Evolutionary conservation across 306 rosid species (phyloP).

Genomic region (Styphnolobium japonicum): DNA sequence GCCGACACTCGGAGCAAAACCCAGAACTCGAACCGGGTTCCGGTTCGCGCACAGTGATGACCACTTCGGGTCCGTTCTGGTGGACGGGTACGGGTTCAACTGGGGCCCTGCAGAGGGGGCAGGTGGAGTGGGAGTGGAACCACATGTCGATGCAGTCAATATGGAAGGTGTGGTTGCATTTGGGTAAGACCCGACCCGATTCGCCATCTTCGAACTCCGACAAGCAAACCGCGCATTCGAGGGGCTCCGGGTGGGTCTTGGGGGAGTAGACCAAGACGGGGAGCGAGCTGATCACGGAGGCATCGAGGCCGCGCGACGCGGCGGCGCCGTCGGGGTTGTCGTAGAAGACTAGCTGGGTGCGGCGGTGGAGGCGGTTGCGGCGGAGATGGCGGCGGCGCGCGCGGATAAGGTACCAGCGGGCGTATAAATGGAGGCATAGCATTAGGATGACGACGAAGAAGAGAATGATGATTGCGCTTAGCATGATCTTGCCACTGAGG

Average conservation of each 20-base stretch:
- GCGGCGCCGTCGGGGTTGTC: constrained; percentile 11
- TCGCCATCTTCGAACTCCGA: constrained; percentile 71
- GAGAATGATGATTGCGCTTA: constrained; percentile 54
- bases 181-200: constrained; percentile 71
- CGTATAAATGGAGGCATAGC: constrained; percentile 69
- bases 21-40: constrained; percentile 48
- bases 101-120: constrained; percentile 73
- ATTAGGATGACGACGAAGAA: constrained; percentile 68
- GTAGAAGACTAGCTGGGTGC: constrained; percentile 39
- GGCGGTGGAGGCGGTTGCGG: constrained; percentile 34
- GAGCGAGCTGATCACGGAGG: constrained; percentile 47
- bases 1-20: constrained; percentile 36
- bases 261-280: constrained; percentile 55
- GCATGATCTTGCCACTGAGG: constrained; percentile 72
- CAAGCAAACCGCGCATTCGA: constrained; percentile 84
- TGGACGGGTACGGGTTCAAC: constrained; percentile 42
- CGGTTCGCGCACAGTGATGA: constrained; percentile 22
- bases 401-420: constrained; percentile 73
- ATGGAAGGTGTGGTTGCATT: constrained; percentile 69
- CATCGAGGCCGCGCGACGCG: constrained; percentile 54
- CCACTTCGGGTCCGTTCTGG: constrained; percentile 15
- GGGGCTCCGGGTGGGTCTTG: constrained; percentile 27
- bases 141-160: constrained; percentile 88
- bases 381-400: constrained; percentile 55
- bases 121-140: constrained; percentile 80